Conservation (phyloP, 2,329 filamentous ascomycete species). For the Zymoseptoria tritici region DNA sequence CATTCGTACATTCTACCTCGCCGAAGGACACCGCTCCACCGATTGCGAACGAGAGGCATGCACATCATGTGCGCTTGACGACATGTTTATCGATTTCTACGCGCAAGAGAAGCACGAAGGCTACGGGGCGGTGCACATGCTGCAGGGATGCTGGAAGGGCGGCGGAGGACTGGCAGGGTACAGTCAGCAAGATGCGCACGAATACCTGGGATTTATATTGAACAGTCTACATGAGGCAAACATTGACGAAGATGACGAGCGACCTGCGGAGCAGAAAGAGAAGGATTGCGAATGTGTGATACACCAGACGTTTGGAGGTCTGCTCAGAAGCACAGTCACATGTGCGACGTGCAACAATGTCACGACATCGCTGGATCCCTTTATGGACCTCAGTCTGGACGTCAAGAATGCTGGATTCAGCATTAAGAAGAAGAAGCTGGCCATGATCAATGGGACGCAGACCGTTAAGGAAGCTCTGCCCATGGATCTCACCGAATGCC, state of each 20-base stretch:
- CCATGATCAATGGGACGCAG: slow-evolving; percentile 40
- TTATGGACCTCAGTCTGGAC: slow-evolving; percentile 83
- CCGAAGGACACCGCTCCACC: slow-evolving; percentile 74
- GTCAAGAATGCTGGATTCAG: slow-evolving; percentile 54
- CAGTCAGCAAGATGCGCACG: slow-evolving; percentile 92
- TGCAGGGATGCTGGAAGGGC: slow-evolving; percentile 84
- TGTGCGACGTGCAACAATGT: slow-evolving; percentile 80
- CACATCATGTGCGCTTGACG: slow-evolving; percentile 54
- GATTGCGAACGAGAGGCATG: slow-evolving; percentile 59
- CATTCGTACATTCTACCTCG: slow-evolving; percentile 83
- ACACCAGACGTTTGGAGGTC: slow-evolving; percentile 90
- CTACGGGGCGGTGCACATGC: slow-evolving; percentile 81
- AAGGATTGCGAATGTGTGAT: slow-evolving; percentile 75
- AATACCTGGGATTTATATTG: slow-evolving; percentile 92
- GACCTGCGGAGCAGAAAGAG: slow-evolving; percentile 21
- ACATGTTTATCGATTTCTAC: slow-evolving; percentile 57
- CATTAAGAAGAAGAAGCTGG: slow-evolving; percentile 53
- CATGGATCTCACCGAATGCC: slow-evolving; percentile 50
- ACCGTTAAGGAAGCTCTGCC: slow-evolving; percentile 26
- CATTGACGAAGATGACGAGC: slow-evolving; percentile 38
- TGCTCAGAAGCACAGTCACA: slow-evolving; percentile 81
- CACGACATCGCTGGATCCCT: slow-evolving; percentile 77
- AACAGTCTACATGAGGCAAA: slow-evolving; percentile 81
- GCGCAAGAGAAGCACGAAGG: slow-evolving; percentile 75
- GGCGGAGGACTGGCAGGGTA: slow-evolving; percentile 65